These are phyloP conservation scores for Agrocybe pediades DNA, from an alignment of 768 basidiomycete genomes.

Conservation along the genomic window DNA sequence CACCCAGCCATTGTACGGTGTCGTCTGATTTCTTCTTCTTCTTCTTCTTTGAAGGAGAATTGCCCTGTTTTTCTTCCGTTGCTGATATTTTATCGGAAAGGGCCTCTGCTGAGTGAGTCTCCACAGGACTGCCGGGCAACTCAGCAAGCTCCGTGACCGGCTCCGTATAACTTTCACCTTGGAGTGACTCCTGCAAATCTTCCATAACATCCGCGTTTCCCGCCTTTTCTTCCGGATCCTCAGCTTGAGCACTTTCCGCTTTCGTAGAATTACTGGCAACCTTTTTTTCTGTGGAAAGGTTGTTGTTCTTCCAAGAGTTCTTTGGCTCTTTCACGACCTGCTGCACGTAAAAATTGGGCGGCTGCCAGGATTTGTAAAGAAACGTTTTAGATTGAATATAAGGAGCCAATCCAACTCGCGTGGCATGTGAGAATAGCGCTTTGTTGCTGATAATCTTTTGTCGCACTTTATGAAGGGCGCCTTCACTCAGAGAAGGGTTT, in stretches of 20 bases:
- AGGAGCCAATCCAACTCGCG: constrained; percentile 60
- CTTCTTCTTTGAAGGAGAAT: constrained; percentile 22
- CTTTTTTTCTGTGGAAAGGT: neutral
- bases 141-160: neutral
- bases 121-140: neutral
- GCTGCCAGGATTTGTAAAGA: constrained; percentile 65
- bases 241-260: constrained; percentile 1
- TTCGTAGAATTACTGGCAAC: neutral
- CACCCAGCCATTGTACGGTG: constrained; percentile 58
- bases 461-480: constrained; percentile 65
- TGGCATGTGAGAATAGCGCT: constrained; percentile 56
- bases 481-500: constrained; percentile 64
- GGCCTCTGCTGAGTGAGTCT: neutral
- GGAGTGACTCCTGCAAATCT: too few relatives aligned
- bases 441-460: constrained; percentile 78
- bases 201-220: neutral
- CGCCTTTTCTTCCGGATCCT: neutral
- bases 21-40: constrained; percentile 37
- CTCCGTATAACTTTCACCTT: too few relatives aligned
- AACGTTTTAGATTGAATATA: constrained; percentile 78
- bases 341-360: constrained; percentile 40
- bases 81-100: constrained; percentile 4
- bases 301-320: constrained; percentile 6
- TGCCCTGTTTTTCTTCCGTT: constrained; percentile 3
- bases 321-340: constrained; percentile 21